phyloP scores from a whole-genome alignment of 2,329 filamentous ascomycete genomes.

The Sporothrix brasiliensis region DNA sequence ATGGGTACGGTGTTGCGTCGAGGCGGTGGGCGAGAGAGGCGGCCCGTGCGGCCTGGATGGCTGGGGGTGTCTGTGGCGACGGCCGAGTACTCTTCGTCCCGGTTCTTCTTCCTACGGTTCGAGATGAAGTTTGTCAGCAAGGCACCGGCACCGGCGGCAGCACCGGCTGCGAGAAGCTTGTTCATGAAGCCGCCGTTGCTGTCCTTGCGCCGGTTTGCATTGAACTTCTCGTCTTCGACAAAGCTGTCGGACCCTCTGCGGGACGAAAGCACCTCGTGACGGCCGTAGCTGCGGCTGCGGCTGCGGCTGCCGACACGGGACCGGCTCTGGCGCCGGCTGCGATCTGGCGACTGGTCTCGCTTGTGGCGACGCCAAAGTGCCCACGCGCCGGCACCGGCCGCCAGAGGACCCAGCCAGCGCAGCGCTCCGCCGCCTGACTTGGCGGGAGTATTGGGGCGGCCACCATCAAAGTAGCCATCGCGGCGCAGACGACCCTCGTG shows the following conservation, averaged over 20 bases:
- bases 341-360: conserved; percentile 39
- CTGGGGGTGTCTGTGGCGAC: conserved; percentile 65
- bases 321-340: conserved; percentile 44
- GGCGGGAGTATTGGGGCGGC: conserved; percentile 55
- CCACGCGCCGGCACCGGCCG: conserved; percentile 55
- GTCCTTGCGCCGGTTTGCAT: conserved; percentile 50
- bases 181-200: conserved; percentile 60
- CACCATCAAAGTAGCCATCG: conserved; percentile 58
- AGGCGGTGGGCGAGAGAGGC: conserved; percentile 36
- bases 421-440: conserved; percentile 43
- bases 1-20: conserved; percentile 42
- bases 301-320: conserved; percentile 41
- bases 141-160: conserved; percentile 63
- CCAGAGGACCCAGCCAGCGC: conserved; percentile 57
- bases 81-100: conserved; percentile 62
- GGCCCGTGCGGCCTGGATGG: conserved; percentile 46
- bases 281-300: conserved; percentile 38
- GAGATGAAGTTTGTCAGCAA: conserved; percentile 63
- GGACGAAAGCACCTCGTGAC: conserved; percentile 57
- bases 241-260: conserved; percentile 60
- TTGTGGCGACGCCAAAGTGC: conserved; percentile 53
- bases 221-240: conserved; percentile 66
- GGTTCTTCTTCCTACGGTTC: conserved; percentile 50
- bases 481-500: conserved; percentile 55
- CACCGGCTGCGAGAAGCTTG: conserved; percentile 62